Evolutionary conservation across 192 early-diverging fungal genomes (phyloP), one percentile per base, ranked within the genome.

Genomic region (Rhizophagus clarus): DNA sequence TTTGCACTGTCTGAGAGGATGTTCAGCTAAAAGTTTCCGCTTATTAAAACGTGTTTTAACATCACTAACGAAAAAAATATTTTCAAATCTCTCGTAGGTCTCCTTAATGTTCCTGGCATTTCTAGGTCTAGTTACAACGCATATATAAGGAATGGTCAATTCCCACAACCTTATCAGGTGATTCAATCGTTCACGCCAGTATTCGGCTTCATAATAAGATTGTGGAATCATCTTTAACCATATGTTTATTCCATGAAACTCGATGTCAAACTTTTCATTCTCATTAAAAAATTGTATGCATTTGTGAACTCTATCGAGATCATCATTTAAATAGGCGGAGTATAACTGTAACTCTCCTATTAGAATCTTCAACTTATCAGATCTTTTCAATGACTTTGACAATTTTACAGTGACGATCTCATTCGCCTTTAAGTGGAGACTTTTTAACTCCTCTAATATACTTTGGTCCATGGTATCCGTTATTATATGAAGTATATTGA

Each of bases 291-390:
- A 14, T 29, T 66, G 26, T 14, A 31, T 29, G 26, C 12, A 66
- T 28, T 29, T 15, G 11, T 5, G 26, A 66, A 28, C 63, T 10
- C 28, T 15, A 66, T 26, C 32, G 15, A 77, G 40, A 28, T 77
- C 37, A 2, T n/a, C 2, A 37, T 47, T 34, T n/a, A 77, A 77
- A 63, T 64, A 77, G 37, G 75, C 75, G 34, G 20, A 40, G 29
- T 66, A 77, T 45, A 77, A 26, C 12, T 24, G 75, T 22, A 77
- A 12, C 37, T 77, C 61, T 77, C 64, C 31, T 17, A 64, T n/a
- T 26, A 64, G 5, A 0, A 62, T 62, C 20, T 62, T 45, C 42
- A 45, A 45, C 42, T 12, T 10, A 64, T 63, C 45, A 12, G n/a
- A 12, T 32, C 34, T 63, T 40, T 11, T 14, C 26, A 31, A 3